Percentiles rank a stretch among this genome's conserved stretches.
phyloP scores from a whole-genome alignment of 1,284 basidiomycete species.

The Stereum hirsutum region DNA sequence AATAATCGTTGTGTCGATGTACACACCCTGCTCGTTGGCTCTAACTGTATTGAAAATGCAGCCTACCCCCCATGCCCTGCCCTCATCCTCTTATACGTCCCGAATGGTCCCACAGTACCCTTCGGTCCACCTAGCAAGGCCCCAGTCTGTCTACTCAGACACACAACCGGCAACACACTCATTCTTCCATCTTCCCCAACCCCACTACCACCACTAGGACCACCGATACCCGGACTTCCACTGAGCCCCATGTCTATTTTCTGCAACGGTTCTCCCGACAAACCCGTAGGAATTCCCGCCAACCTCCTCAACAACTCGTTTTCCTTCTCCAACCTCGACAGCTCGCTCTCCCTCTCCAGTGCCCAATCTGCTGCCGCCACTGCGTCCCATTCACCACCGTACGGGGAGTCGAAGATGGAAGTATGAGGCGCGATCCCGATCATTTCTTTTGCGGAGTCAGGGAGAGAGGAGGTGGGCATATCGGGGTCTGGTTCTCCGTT shows the following conservation, averaged over 20 bases:
- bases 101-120: conserved; percentile 36
- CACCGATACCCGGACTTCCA: too few species aligned
- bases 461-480: conserved; percentile 5
- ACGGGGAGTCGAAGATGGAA: too few species aligned
- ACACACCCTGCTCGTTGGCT: too few species aligned
- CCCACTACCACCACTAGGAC: conserved; percentile 4
- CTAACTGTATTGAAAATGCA: too few species aligned
- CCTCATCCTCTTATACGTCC: conserved; percentile 28
- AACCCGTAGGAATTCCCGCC: conserved; percentile 35
- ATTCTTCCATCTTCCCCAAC: conserved; percentile 11
- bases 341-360: conserved; percentile 81
- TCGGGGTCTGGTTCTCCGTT: conserved; percentile 52
- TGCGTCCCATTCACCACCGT: conserved; percentile 14
- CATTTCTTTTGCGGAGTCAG: conserved; percentile 15
- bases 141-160: conserved; percentile 14
- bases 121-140: conserved; percentile 27
- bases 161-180: conserved; percentile 8
- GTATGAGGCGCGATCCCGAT: too few species aligned
- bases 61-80: too few species aligned
- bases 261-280: too few species aligned
- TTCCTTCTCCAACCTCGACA: conserved; percentile 77
- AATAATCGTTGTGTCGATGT: too few species aligned
- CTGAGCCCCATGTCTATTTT: too few species aligned
- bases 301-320: conserved; percentile 74
- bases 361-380: conserved; percentile 54